Conservation (phyloP, 148 eudicot species). For the Agrostemma githago region DNA sequence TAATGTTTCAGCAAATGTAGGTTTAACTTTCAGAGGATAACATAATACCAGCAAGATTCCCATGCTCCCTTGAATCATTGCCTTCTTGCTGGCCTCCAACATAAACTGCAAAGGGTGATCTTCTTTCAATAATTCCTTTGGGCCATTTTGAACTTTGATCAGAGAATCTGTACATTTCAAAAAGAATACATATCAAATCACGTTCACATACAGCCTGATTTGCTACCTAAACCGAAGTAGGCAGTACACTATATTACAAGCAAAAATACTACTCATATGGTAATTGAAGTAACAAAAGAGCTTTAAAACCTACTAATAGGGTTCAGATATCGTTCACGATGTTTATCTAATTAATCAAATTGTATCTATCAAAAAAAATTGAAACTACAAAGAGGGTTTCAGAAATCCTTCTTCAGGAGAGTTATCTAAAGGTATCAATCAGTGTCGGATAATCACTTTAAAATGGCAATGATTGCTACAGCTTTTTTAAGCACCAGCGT, state of each 20-base stretch:
- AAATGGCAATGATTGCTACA: background rate
- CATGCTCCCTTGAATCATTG: slow-evolving; percentile 85
- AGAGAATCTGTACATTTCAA: slow-evolving; percentile 54
- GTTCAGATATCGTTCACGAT: no score
- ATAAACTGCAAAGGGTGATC: slow-evolving; percentile 51
- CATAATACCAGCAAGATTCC: slow-evolving; percentile 69
- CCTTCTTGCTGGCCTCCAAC: slow-evolving; percentile 76
- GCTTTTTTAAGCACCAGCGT: slow-evolving; percentile 9
- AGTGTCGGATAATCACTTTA: background rate
- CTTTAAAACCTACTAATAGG: background rate
- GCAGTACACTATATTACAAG: background rate
- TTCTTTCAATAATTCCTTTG: slow-evolving; percentile 52
- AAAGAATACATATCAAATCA: background rate
- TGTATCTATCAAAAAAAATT: no score
- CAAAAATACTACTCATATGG: background rate
- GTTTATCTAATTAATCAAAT: no score
- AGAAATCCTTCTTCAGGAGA: background rate
- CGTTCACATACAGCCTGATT: background rate
- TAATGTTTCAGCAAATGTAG: slow-evolving; percentile 7
- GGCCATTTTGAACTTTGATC: slow-evolving; percentile 46
- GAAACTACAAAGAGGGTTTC: background rate
- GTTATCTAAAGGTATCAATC: background rate
- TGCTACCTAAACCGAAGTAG: background rate
- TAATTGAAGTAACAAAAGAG: background rate
- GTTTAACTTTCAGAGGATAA: slow-evolving; percentile 6